Evolutionary conservation across 495 filamentous ascomycete genomes (phyloP).

Genomic region (Annulohypoxylon bovei): DNA sequence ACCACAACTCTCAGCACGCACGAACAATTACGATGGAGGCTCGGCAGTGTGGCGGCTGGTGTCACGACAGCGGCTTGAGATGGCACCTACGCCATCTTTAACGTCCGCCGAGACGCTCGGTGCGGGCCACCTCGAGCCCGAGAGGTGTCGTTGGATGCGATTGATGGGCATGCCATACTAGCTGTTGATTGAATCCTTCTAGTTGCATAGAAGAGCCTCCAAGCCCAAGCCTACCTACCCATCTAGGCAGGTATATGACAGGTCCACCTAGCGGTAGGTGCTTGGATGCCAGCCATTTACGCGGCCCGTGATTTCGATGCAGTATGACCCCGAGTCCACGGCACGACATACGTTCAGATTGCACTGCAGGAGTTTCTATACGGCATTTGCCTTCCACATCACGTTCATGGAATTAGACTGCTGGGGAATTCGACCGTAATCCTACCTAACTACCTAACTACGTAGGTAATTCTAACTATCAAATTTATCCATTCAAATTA

Average conservation of each 20-base stretch:
- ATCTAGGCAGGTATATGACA: not conserved
- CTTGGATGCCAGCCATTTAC: not conserved
- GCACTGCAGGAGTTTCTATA: not conserved
- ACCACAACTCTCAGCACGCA: slow-evolving; percentile 11
- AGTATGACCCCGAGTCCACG: not conserved
- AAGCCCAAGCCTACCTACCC: no score
- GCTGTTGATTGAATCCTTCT: not conserved
- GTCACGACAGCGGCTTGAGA: slow-evolving; percentile 2
- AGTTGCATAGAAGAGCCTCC: not conserved
- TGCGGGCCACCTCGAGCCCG: not conserved
- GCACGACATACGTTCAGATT: not conserved
- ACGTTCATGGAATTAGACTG: not conserved
- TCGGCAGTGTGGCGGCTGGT: slow-evolving; percentile 18
- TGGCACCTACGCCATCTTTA: not conserved
- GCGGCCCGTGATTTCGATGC: not conserved
- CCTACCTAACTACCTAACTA: not conserved
- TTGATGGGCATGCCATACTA: not conserved
- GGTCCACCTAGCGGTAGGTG: not conserved
- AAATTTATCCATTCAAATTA: not conserved
- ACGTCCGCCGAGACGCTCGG: not conserved
- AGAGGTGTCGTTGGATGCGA: not conserved
- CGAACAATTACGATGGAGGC: slow-evolving; percentile 4
- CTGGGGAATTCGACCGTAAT: not conserved
- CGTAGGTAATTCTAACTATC: not conserved
- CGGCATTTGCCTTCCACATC: not conserved